Conservation (phyloP, 805 yeast genomes). For the Tetrapisispora arboricola region DNA sequence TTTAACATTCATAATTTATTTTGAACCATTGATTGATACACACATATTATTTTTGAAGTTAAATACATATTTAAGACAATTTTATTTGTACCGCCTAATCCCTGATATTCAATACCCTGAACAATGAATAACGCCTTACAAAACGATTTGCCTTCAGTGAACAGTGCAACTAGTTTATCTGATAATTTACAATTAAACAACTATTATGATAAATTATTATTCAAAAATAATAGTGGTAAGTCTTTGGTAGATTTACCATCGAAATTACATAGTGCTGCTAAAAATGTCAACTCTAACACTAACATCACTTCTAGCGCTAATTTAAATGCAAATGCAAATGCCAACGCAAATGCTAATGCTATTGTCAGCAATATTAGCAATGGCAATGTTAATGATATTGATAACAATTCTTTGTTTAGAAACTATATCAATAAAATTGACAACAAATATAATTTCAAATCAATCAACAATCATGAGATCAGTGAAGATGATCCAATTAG, state of each 20-base stretch:
- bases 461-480: background rate
- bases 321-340: background rate
- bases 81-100: too few species aligned
- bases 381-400: too few species aligned
- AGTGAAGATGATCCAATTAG: conserved; percentile 1
- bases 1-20: too few species aligned
- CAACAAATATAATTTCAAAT: background rate
- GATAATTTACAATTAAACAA: conserved; percentile 26
- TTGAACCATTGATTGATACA: too few species aligned
- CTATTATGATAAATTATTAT: conserved; percentile 27
- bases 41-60: too few species aligned
- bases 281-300: background rate
- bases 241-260: conserved; percentile 25
- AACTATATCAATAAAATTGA: conserved; percentile 2
- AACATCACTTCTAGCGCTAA: background rate
- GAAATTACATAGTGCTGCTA: conserved; percentile 4
- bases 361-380: too few species aligned
- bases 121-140: background rate
- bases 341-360: background rate
- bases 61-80: too few species aligned
- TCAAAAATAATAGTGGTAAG: conserved; percentile 26
- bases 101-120: background rate
- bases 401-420: conserved; percentile 1
- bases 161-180: conserved; percentile 27
- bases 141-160: conserved; percentile 24